Percentiles rank a stretch among this genome's conserved stretches.
Conservation (phyloP, 2,329 filamentous ascomycete species). For the Orbilia javanica region DNA sequence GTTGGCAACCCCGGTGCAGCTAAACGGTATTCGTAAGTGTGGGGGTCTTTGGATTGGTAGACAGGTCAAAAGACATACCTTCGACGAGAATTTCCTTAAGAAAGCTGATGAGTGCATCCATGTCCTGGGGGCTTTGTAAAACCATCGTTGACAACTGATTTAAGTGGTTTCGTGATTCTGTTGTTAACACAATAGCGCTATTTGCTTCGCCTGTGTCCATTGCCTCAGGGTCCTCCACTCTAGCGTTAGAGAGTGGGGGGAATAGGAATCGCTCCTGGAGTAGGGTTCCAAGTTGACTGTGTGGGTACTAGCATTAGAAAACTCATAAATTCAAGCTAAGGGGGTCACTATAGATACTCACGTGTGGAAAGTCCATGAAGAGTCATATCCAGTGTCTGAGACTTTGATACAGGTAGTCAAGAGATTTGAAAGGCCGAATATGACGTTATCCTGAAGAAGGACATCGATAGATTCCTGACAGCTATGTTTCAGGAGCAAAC, state of each 20-base stretch:
- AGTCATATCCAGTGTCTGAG: constrained; percentile 25
- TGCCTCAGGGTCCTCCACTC: constrained; percentile 22
- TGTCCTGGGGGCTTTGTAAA: constrained; percentile 26
- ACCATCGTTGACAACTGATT: constrained; percentile 30
- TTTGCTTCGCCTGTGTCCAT: constrained; percentile 68
- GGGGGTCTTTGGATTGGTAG: background rate
- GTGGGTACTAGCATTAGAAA: no score
- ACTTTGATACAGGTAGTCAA: constrained; percentile 39
- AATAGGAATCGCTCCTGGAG: constrained; percentile 50
- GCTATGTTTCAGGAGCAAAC: constrained; percentile 34
- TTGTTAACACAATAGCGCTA: constrained; percentile 73
- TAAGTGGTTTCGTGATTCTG: constrained; percentile 37
- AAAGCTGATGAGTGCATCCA: constrained; percentile 33
- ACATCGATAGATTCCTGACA: constrained; percentile 56
- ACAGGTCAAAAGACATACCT: constrained; percentile 35
- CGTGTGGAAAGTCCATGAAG: constrained; percentile 36
- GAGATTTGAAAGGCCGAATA: constrained; percentile 46
- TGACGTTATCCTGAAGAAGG: constrained; percentile 48
- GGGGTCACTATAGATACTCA: constrained; percentile 3
- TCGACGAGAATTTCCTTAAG: constrained; percentile 59
- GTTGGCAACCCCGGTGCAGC: constrained; percentile 59
- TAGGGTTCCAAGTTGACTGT: constrained; percentile 35
- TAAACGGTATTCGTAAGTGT: constrained; percentile 60
- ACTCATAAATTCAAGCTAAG: background rate
- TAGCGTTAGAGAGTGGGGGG: constrained; percentile 23